Evolutionary conservation across 192 early-diverging fungal species (phyloP), one percentile per base, ranked within the genome.

Genomic region (Backusella sp.): DNA sequence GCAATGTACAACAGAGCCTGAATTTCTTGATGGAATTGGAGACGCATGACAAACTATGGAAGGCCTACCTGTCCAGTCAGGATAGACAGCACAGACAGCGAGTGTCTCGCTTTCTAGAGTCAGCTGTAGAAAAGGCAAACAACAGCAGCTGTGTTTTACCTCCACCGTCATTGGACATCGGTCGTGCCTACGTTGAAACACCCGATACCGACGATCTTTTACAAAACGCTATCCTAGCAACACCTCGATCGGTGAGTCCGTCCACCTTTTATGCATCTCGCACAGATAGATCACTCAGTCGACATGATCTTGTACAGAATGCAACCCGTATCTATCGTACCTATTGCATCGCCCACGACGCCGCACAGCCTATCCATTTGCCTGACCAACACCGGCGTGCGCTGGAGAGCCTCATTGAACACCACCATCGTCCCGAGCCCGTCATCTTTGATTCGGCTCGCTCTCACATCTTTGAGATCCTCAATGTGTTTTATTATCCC

Each of bases 401-500:
- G 2, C 71, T 86, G 41, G 72, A 84, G 41, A 78, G 77, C 36
- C 41, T 86, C 11, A 71, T 86, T 39, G 80, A 81, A 49, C 66
- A 73, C 3, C 75, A 86, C 42, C 79, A 81, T 34, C 77, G 80
- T 15, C 76, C 80, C 2, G 83, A 86, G 35, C 84, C 84, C 12
- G 53, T 84, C 26, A 73, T 86, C 5, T 86, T 86, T 75, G 83
- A 83, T 66, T 79, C 82, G 21, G 74, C 84, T 11, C 73, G 80
- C 34, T 49, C 74, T n/a, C 81, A 86, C 44, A 78, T 84, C 14
- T 84, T 79, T 74, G 83, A 86, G 52, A 76, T 86, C 12, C 78
- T 86, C 77, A 84, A 84, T 59, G 77, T 84, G 30, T 80, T 84
- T 62, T 86, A 77, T 70, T 86, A 84, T 59, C 77, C 83, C 9